Evolutionary conservation across 1,139 yeast genomes (phyloP), one percentile per base, ranked within the genome.

Genomic region (Sugiyamaella japonica): DNA sequence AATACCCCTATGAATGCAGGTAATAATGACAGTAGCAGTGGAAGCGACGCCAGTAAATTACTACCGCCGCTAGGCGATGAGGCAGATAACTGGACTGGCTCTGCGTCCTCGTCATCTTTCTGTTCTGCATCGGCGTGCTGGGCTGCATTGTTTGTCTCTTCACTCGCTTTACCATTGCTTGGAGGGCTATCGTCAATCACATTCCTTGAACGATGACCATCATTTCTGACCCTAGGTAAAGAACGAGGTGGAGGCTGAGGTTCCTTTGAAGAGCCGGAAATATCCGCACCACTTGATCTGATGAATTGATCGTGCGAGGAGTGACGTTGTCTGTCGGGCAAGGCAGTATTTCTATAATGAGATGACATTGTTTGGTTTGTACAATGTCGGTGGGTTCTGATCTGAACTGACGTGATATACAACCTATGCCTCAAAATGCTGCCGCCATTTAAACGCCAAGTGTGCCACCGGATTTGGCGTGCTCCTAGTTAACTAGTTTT

Each of bases 1-100:
- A 61, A 8, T 7, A 65, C 48, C 5, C 63, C 56, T 3, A 61
- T 52, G 3, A 49, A 58, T 3, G 66, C 67, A 8, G 69, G 68
- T 7, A 64, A 44, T 38, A 65, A 50, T 1, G 67, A 64, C 23
- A 65, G 54, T 3, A 57, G 31, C 46, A 65, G 54, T 7, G 67
- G 67, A 12, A 60, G 29, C 12, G 32, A 31, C 7, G 40, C 40
- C 10, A 42, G 3, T 12, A 49, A 16, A n/a, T 13, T 40, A 12
- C n/a, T 10, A 16, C 16, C 8, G 28, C 25, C 7, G 3, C 9
- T 7, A 12, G 39, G 39, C 7, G 44, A 7, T 25, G 44, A 16
- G 16, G 13, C 43, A 7, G 43, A 15, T 16, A 15, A 17, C 17
- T 9, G 38, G 40, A 20, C 12, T 54, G 50, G 3, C 16, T 48